These are phyloP conservation scores for Metahyphopichia silvanorum DNA, from an alignment of 805 yeast genomes.

Conservation along the genomic window DNA sequence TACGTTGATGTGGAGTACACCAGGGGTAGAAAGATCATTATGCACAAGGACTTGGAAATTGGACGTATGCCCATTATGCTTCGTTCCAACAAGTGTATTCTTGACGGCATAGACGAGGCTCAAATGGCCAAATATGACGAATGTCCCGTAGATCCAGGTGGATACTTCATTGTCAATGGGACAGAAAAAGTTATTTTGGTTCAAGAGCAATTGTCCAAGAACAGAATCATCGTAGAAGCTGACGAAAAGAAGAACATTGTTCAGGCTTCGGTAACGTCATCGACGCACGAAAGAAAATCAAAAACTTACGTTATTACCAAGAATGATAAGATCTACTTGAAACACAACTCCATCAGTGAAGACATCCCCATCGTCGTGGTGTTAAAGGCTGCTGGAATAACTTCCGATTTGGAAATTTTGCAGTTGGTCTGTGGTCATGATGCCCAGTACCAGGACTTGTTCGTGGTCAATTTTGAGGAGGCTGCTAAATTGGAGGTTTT, in stretches of 20 bases:
- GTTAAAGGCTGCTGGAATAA: constrained; percentile 91
- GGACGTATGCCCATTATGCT: constrained; percentile 99
- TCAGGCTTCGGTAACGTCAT: constrained; percentile 96
- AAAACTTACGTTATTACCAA: constrained; percentile 94
- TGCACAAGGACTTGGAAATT: constrained; percentile 86
- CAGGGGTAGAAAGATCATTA: constrained; percentile 86
- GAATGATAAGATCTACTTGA: constrained; percentile 81
- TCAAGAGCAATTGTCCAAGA: constrained; percentile 94
- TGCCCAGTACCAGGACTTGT: constrained; percentile 84
- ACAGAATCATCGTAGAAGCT: constrained; percentile 96
- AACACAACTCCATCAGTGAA: constrained; percentile 93
- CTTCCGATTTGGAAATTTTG: constrained; percentile 88
- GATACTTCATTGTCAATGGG: constrained; percentile 96
- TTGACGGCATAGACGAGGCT: constrained; percentile 71
- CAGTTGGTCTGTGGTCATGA: constrained; percentile 92
- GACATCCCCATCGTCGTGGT: constrained; percentile 93
- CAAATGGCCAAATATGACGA: constrained; percentile 89
- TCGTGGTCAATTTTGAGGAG: constrained; percentile 92
- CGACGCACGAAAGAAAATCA: constrained; percentile 97
- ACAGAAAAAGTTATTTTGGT: constrained; percentile 96
- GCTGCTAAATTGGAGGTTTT: constrained; percentile 79
- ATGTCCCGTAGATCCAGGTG: constrained; percentile 98
- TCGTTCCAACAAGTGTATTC: constrained; percentile 85
- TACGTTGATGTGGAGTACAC: constrained; percentile 97
- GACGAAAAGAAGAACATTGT: constrained; percentile 92